These are phyloP conservation scores for Botryotinia globosa DNA, from an alignment of 2,329 filamentous ascomycete genomes.

Conservation along the genomic window DNA sequence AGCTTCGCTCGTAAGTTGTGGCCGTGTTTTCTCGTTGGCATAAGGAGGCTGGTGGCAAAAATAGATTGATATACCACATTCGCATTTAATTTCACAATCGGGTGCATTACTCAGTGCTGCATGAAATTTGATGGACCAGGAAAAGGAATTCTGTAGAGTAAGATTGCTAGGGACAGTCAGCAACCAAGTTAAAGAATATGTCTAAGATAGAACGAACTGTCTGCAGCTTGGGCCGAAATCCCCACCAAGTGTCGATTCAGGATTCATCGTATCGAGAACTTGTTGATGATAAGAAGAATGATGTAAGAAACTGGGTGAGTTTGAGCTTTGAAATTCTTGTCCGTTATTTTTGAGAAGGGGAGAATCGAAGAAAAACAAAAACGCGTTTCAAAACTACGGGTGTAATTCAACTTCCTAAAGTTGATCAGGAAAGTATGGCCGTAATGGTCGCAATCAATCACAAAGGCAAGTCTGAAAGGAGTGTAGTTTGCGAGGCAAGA, in stretches of 20 bases:
- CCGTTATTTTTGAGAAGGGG: neutral
- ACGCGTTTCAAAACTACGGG: neutral
- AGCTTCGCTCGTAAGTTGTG: neutral
- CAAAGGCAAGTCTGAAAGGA: neutral
- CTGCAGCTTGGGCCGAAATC: neutral
- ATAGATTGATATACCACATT: neutral
- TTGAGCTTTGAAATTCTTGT: neutral
- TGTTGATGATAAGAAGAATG: neutral
- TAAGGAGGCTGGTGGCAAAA: neutral
- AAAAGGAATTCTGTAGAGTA: no score
- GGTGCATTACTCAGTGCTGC: rapidly evolving
- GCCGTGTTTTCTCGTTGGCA: neutral
- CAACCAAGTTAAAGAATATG: neutral
- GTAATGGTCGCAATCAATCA: neutral
- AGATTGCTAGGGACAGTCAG: neutral
- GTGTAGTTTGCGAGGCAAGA: neutral
- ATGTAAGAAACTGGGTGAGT: neutral
- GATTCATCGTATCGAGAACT: neutral
- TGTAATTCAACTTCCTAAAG: neutral
- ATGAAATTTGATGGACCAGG: neutral
- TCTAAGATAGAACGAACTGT: neutral
- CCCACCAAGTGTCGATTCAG: neutral
- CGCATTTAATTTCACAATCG: neutral
- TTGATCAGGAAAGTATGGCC: neutral
- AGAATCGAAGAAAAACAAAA: neutral